Conservation (phyloP, 768 basidiomycete genomes). For the Clitopilus hobsonii region DNA sequence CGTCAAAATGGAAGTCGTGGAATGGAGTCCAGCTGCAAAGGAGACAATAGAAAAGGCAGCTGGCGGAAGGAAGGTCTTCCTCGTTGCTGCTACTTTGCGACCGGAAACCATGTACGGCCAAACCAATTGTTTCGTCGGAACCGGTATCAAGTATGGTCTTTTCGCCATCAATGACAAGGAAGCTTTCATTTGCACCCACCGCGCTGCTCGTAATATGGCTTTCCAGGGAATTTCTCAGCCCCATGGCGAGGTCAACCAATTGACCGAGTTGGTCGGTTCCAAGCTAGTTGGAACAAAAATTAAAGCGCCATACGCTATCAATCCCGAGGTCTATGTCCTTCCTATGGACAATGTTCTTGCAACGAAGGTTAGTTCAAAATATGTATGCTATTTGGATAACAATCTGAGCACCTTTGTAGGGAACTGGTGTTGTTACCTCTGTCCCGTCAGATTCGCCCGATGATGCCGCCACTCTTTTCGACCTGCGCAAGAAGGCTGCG, state of each 20-base stretch:
- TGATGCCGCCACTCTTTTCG: constrained; percentile 85
- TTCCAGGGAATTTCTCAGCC: constrained; percentile 82
- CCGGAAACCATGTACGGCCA: constrained; percentile 99
- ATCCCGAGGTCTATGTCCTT: constrained; percentile 87
- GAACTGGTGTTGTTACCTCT: constrained; percentile 97
- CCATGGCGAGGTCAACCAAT: constrained; percentile 67
- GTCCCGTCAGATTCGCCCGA: constrained; percentile 99
- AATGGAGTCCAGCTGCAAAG: constrained; percentile 75
- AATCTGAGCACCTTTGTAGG: constrained; percentile 35
- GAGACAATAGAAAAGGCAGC: constrained; percentile 60
- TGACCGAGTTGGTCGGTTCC: constrained; percentile 75
- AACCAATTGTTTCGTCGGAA: constrained; percentile 96
- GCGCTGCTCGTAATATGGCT: constrained; percentile 96
- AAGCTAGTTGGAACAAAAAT: constrained; percentile 85
- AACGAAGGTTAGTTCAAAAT: constrained; percentile 60
- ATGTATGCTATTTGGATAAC: not conserved
- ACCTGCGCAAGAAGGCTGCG: constrained; percentile 93
- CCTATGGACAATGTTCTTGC: constrained; percentile 98
- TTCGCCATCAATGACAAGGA: constrained; percentile 85
- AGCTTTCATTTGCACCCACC: constrained; percentile 83
- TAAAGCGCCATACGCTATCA: constrained; percentile 78
- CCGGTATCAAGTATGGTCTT: constrained; percentile 86
- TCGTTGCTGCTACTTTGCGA: constrained; percentile 94
- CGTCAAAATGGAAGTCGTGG: constrained; percentile 88
- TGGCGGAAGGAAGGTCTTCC: constrained; percentile 75